These are phyloP conservation scores for Curvularia spicifera DNA, from an alignment of 2,329 filamentous ascomycete species.

Conservation along the genomic window DNA sequence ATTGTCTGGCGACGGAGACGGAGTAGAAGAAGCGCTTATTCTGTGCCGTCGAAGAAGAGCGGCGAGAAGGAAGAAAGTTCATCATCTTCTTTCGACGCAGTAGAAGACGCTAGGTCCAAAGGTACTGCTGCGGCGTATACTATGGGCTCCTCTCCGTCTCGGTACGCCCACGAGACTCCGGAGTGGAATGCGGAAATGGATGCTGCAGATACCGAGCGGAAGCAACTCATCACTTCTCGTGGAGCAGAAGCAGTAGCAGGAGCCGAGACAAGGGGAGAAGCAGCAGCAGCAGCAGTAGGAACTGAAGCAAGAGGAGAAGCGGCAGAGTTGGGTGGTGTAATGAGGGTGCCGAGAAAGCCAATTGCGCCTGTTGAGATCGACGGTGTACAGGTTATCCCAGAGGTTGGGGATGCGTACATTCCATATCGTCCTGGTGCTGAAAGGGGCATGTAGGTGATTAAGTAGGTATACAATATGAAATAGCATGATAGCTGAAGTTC, in stretches of 20 bases:
- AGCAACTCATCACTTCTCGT: conserved; percentile 8
- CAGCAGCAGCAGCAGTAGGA: not conserved
- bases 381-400: conserved; percentile 14
- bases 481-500: not conserved
- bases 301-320: not conserved
- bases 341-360: conserved; percentile 25
- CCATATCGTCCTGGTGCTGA: conserved; percentile 16
- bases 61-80: conserved; percentile 11
- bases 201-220: conserved; percentile 23
- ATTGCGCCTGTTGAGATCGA: conserved; percentile 31
- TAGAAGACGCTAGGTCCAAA: not conserved
- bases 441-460: not conserved
- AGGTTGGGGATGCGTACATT: conserved; percentile 25
- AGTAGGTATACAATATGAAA: not conserved
- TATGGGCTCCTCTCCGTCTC: not conserved
- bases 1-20: conserved; percentile 24
- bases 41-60: conserved; percentile 4
- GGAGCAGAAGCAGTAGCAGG: not conserved
- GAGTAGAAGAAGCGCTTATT: conserved; percentile 16
- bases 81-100: not conserved
- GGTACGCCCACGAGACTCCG: conserved; percentile 19
- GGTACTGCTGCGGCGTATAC: not conserved
- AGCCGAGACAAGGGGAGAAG: not conserved
- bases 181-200: conserved; percentile 36
- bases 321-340: conserved; percentile 23